Percentiles rank a stretch among this genome's conserved stretches.
These are phyloP conservation scores for Paragyromitra xinjiangensis DNA, from an alignment of 495 filamentous ascomycete genomes.

Conservation along the genomic window DNA sequence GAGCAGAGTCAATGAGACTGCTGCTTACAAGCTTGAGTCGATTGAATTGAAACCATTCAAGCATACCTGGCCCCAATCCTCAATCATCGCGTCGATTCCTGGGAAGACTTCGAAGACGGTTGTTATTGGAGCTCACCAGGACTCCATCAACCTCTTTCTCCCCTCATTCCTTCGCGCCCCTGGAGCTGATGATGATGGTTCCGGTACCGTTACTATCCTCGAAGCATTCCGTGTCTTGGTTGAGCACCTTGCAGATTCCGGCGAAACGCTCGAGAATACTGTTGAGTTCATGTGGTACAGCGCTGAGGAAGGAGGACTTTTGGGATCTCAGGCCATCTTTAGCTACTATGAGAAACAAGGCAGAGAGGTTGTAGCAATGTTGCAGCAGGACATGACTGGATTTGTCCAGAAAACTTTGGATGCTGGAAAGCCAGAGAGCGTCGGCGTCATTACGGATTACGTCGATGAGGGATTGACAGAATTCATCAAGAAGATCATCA, in stretches of 20 bases:
- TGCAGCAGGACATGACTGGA: constrained; percentile 99
- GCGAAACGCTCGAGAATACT: constrained; percentile 72
- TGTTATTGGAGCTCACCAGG: constrained; percentile 77
- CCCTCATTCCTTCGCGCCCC: constrained; percentile 81
- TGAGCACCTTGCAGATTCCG: constrained; percentile 66
- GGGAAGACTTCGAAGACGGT: constrained; percentile 86
- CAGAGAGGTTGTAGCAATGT: constrained; percentile 90
- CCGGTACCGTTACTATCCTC: constrained; percentile 80
- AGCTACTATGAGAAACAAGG: constrained; percentile 77
- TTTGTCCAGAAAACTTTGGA: constrained; percentile 83
- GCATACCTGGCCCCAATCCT: constrained; percentile 90
- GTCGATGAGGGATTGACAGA: constrained; percentile 82
- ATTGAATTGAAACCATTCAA: constrained; percentile 76
- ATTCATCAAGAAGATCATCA: constrained; percentile 91
- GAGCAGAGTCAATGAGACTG: constrained; percentile 73
- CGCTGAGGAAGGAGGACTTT: constrained; percentile 88
- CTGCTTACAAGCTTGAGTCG: constrained; percentile 74
- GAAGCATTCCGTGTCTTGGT: constrained; percentile 74
- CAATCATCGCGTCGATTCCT: constrained; percentile 91
- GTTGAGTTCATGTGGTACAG: constrained; percentile 97
- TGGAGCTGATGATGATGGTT: constrained; percentile 79
- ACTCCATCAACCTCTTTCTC: constrained; percentile 89
- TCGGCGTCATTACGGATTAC: constrained; percentile 93
- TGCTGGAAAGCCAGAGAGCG: constrained; percentile 81
- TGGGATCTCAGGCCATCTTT: constrained; percentile 85